These are phyloP conservation scores for Pseudogymnoascus sp. DNA, from an alignment of 2,329 filamentous ascomycete species.

Conservation along the genomic window DNA sequence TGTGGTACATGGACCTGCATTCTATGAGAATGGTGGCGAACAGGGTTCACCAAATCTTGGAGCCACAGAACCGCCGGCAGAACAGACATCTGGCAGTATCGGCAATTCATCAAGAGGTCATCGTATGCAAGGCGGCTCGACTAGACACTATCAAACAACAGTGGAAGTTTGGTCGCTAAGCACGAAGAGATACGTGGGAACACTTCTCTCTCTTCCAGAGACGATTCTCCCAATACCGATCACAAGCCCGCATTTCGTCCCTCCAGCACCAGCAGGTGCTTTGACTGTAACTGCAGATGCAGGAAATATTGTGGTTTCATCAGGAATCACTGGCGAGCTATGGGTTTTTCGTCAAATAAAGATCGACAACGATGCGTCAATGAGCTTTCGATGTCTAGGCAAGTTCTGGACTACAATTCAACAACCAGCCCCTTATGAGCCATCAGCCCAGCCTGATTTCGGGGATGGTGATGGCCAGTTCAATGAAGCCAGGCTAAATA, in stretches of 20 bases:
- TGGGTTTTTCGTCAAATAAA: constrained; percentile 62
- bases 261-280: constrained; percentile 64
- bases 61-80: constrained; percentile 13
- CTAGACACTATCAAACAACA: constrained; percentile 67
- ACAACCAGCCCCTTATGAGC: constrained; percentile 42
- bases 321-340: constrained; percentile 78
- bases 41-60: constrained; percentile 13
- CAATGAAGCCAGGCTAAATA: constrained; percentile 33
- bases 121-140: constrained; percentile 21
- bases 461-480: constrained; percentile 30
- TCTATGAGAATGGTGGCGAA: constrained; percentile 25
- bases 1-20: constrained; percentile 70
- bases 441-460: constrained; percentile 16
- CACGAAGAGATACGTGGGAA: constrained; percentile 64
- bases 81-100: constrained; percentile 15
- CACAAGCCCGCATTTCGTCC: constrained; percentile 56
- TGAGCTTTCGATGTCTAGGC: constrained; percentile 61
- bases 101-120: not conserved
- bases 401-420: constrained; percentile 91
- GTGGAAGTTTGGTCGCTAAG: constrained; percentile 84
- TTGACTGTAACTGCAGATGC: constrained; percentile 68
- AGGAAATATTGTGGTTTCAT: constrained; percentile 67
- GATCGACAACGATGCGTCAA: constrained; percentile 36
- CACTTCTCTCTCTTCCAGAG: constrained; percentile 64
- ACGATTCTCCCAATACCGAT: constrained; percentile 46